phyloP scores from a whole-genome alignment of 768 basidiomycete species.

The Serpula lacrymans region DNA sequence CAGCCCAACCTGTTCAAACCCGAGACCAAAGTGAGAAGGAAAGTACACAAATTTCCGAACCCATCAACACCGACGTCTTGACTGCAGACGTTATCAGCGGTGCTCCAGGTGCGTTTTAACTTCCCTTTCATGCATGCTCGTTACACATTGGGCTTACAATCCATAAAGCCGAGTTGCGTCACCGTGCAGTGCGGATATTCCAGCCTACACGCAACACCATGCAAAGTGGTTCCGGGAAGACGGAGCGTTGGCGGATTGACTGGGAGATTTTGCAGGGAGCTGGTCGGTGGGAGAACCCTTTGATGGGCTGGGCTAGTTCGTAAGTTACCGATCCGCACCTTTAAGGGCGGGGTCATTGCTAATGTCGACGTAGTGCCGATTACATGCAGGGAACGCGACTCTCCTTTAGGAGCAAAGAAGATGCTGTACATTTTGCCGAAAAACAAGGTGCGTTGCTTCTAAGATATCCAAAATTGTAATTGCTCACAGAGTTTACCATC shows the following conservation, averaged over 20 bases:
- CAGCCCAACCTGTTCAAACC: constrained; percentile 17
- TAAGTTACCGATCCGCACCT: constrained; percentile 38
- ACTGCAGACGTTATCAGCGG: constrained; percentile 84
- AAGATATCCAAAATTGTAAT: background rate
- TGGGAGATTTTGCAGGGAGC: constrained; percentile 88
- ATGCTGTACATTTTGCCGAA: constrained; percentile 93
- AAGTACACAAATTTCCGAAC: constrained; percentile 38
- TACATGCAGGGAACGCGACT: constrained; percentile 92
- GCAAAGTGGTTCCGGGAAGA: constrained; percentile 87
- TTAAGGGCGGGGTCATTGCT: constrained; percentile 6
- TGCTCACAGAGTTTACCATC: constrained; percentile 3
- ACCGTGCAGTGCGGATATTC: constrained; percentile 88
- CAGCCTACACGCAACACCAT: constrained; percentile 92
- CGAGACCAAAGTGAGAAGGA: constrained; percentile 17
- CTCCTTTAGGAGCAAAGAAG: constrained; percentile 82
- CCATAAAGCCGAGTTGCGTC: constrained; percentile 69
- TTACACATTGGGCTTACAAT: background rate
- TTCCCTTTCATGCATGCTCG: background rate
- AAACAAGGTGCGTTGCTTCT: constrained; percentile 71
- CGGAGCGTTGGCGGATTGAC: constrained; percentile 89
- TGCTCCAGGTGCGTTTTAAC: constrained; percentile 62
- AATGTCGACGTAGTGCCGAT: constrained; percentile 60
- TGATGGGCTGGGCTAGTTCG: constrained; percentile 98
- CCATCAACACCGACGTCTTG: constrained; percentile 55
- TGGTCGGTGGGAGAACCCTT: constrained; percentile 95